phyloP scores from a whole-genome alignment of 2,329 filamentous ascomycete species.

The Amesomyces nigricolor region DNA sequence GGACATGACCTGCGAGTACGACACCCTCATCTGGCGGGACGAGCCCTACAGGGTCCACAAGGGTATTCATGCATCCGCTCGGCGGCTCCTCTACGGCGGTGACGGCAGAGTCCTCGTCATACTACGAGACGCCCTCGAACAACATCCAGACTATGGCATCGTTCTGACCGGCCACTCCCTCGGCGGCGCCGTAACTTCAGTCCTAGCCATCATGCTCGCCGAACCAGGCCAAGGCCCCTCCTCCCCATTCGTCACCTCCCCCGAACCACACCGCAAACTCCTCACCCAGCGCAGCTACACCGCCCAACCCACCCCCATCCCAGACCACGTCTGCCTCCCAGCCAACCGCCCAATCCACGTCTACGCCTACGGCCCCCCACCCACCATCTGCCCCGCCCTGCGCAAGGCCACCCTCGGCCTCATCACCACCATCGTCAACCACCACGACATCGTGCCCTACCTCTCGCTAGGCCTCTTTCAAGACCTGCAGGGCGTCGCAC shows the following conservation, averaged over 20 bases:
- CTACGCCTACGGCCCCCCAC: constrained; percentile 71
- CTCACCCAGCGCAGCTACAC: constrained; percentile 28
- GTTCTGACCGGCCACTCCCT: constrained; percentile 65
- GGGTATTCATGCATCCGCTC: constrained; percentile 66
- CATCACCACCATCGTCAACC: constrained; percentile 69
- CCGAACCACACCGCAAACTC: constrained; percentile 39
- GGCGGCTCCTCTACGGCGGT: constrained; percentile 60
- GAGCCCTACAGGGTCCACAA: constrained; percentile 66
- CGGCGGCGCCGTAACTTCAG: constrained; percentile 62
- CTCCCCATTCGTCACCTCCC: constrained; percentile 58
- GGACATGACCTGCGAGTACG: constrained; percentile 70
- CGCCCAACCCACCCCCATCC: constrained; percentile 5
- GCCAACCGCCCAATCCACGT: constrained; percentile 68
- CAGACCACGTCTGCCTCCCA: constrained; percentile 49
- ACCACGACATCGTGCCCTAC: constrained; percentile 66
- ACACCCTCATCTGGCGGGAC: constrained; percentile 58
- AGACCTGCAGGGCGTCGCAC: constrained; percentile 65
- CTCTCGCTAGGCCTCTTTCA: constrained; percentile 69
- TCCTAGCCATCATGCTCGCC: constrained; percentile 66
- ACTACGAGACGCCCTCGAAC: constrained; percentile 58
- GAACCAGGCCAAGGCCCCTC: constrained; percentile 48
- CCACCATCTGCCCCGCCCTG: constrained; percentile 65
- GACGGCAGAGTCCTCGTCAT: constrained; percentile 62
- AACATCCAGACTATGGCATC: constrained; percentile 64
- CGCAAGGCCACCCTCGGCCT: constrained; percentile 65